These are phyloP conservation scores for Puccinia hordei DNA, from an alignment of 1,284 basidiomycete genomes.

Conservation along the genomic window DNA sequence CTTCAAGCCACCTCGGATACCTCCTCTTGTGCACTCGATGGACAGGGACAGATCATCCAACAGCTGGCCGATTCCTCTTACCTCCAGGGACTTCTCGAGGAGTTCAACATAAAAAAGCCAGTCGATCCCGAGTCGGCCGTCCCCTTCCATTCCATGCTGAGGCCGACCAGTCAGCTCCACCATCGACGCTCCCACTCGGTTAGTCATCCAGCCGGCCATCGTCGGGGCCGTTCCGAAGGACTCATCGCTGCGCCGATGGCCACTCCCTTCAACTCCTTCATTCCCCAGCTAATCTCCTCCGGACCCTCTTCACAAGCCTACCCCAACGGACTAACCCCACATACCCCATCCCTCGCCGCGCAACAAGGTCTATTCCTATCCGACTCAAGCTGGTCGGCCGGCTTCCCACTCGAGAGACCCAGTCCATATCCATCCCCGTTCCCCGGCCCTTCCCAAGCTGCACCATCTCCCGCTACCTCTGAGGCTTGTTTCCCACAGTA, in stretches of 20 bases:
- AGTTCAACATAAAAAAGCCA: constrained; percentile 2
- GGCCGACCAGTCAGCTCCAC: neutral
- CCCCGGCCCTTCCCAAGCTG: neutral
- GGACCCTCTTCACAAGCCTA: neutral
- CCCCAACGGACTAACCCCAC: neutral
- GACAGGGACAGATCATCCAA: neutral
- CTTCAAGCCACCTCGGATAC: too few species aligned
- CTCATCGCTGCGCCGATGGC: neutral
- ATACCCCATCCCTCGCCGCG: too few species aligned
- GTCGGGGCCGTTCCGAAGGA: constrained; percentile 19
- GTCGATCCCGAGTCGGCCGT: neutral
- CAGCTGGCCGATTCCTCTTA: neutral
- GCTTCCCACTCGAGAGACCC: neutral
- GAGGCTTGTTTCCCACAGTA: neutral
- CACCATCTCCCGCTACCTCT: neutral
- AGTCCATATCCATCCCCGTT: neutral
- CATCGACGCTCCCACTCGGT: constrained; percentile 27
- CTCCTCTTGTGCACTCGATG: neutral
- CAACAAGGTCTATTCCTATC: neutral
- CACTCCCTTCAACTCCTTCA: neutral
- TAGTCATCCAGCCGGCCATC: constrained; percentile 23
- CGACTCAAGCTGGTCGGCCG: neutral
- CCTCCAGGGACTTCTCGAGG: neutral
- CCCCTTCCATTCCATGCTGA: neutral
- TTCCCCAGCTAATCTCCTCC: neutral